Base-by-base conservation (phyloP, 306 rosid species). In the Mimosa pudica region DNA sequence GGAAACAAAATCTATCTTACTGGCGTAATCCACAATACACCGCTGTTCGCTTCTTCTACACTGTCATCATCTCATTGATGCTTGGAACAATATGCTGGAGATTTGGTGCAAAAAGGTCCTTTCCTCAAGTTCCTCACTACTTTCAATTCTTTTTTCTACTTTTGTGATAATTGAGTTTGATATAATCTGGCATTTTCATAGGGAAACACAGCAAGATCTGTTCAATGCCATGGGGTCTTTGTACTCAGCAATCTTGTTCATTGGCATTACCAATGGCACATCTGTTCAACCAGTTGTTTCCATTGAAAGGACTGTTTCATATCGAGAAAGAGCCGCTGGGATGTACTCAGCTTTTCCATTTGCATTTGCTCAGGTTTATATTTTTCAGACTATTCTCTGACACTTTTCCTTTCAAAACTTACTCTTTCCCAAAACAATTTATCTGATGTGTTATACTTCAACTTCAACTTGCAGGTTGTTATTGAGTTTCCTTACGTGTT, bases 401-500 rank as follows among this genome's bases (percentile, higher is more conserved):
- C 32, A 57, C 33, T 57, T 18, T 18, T 18, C 2, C 12, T 6
- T 38, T 38, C 42, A 38, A 38, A 38, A 38, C 42, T 38, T 38
- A 38, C 42, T 38, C 32, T 17, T 45, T 49, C 73, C 63, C 61
- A 6, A 2, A 16, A 51, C 79, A 64, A 70, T 57, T 17, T 67
- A 36, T 38, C 76, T 33, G 42, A 81, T 74, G 71, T 41, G 70
- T 20, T 74, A 35, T 71, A 10, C 51, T 80, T 45, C 35, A 54
- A 58, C 77, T 17, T 80, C 42, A 38, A 38, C 84, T 17, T 80
- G 87, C 91, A 92, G 98, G 97, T 91, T 38, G 89, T 78, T 17
- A 94, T 94, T 45, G 98, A 94, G 91, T 88, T 96, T 79, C 99
- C 99, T 10, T 96, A 96, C 48, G 99, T 96, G 75, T 93, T 96